Evolutionary conservation across 805 yeast genomes (phyloP), one percentile per base, ranked within the genome.

Genomic region (Scheffersomyces ergatensis): DNA sequence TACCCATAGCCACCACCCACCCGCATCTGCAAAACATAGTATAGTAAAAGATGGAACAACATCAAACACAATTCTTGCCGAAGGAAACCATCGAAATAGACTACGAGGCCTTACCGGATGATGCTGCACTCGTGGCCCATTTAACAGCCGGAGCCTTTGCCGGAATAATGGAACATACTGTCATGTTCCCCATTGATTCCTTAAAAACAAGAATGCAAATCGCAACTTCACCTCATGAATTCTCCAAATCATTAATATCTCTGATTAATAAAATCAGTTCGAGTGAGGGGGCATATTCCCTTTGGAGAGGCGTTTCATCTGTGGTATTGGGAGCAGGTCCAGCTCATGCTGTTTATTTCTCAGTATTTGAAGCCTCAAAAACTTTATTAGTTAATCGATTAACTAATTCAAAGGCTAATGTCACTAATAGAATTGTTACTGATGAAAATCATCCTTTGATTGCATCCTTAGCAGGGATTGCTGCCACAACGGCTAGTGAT

Each of bases 301-400:
- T 93, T 21, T 92, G 97, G 96, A 76, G 95, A 57, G 99, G 99
- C 40, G 87, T 92, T 14, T 82, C 89, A 18, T 85, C 96, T 1
- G 95, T 93, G 44, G 82, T 89, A 2, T 58, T 92, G 46, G 99
- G 99, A 29, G 97, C 99, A n/a, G 99, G 99, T 5, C 99, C 99
- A 2, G 97, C 98, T 3, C 99, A 92, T 67, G 98, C 98, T 3
- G 85, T 93, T 5, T 92, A 93, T 65, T 92, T 89, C 60, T 82
- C 90, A n/a, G 95, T 93, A 3, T 93, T 89, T 63, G 99, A 92
- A 64, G 74, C 81, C 37, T 75, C 89, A 36, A 85, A 85, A 57
- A 79, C 84, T 6, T 58, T 72, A 11, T 63, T 85, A 37, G 76
- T 70, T 33, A 76, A 71, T 52, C 60, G 61, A 34, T 14, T 29